phyloP scores from a whole-genome alignment of 164 flowering plant species.

The Piper betle region DNA sequence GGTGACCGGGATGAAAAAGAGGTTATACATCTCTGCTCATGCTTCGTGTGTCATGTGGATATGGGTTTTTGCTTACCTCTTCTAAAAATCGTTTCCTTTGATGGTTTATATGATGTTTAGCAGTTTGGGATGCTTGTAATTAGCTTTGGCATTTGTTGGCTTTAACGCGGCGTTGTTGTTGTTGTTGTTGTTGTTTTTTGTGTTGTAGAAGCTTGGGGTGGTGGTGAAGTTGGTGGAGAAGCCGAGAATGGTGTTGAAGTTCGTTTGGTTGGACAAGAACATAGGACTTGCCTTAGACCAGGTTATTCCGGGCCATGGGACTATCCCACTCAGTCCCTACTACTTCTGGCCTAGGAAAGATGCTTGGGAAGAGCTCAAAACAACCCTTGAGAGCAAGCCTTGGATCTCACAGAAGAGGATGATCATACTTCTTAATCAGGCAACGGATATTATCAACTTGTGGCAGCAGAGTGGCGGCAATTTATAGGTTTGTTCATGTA shows the following conservation, averaged over 20 bases:
- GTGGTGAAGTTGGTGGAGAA: constrained; percentile 55
- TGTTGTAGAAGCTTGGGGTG: constrained; percentile 37
- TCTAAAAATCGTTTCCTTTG: neutral
- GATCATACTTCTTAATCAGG: constrained; percentile 89
- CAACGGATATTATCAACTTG: constrained; percentile 88
- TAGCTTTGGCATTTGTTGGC: too few species aligned
- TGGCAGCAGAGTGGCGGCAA: constrained; percentile 93
- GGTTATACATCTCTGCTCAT: neutral
- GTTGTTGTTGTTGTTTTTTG: neutral
- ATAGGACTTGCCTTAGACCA: constrained; percentile 81
- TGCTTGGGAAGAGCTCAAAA: constrained; percentile 94
- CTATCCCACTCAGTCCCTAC: constrained; percentile 86
- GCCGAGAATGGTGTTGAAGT: constrained; percentile 80
- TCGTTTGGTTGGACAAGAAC: constrained; percentile 95
- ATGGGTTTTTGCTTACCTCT: neutral
- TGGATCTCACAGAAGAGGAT: constrained; percentile 89
- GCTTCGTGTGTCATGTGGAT: neutral
- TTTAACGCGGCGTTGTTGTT: too few species aligned
- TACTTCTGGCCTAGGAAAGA: constrained; percentile 96
- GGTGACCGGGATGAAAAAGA: neutral
- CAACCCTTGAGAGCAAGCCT: constrained; percentile 69
- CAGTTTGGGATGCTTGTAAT: neutral
- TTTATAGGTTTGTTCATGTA: constrained; percentile 23
- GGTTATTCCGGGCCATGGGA: constrained; percentile 71
- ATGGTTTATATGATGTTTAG: neutral